Conservation (phyloP, 2,329 filamentous ascomycete genomes). For the Proliferodiscus dingleyae region DNA sequence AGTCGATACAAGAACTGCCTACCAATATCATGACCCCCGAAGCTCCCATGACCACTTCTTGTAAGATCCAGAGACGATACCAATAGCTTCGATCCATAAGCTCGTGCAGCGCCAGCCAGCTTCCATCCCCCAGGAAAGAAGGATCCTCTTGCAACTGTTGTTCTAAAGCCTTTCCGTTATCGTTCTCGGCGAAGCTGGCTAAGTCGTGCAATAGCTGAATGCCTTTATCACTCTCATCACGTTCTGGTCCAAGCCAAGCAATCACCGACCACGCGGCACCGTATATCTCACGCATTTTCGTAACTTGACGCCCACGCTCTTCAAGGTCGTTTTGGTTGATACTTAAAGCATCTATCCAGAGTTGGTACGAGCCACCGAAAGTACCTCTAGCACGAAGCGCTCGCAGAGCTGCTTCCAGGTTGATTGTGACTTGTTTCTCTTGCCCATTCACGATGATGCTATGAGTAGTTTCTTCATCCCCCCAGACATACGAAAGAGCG, state of each 20-base stretch:
- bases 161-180: background rate
- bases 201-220: slow-evolving; percentile 11
- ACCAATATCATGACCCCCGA: slow-evolving; percentile 4
- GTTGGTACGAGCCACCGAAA: background rate
- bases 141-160: slow-evolving; percentile 4
- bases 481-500: slow-evolving; percentile 35
- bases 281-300: slow-evolving; percentile 14
- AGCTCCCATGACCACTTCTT: slow-evolving; percentile 17
- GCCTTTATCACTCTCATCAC: slow-evolving; percentile 6
- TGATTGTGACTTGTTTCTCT: background rate
- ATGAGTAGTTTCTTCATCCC: slow-evolving; percentile 14
- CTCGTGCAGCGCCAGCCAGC: slow-evolving; percentile 9
- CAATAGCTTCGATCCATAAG: slow-evolving; percentile 15
- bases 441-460: slow-evolving; percentile 9
- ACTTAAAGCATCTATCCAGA: slow-evolving; percentile 18
- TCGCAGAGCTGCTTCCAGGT: slow-evolving; percentile 9
- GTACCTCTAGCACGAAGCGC: background rate
- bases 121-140: slow-evolving; percentile 1
- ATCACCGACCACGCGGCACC: slow-evolving; percentile 5
- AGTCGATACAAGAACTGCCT: slow-evolving; percentile 5
- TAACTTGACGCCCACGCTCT: slow-evolving; percentile 8
- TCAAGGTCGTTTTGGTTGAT: slow-evolving; percentile 14
- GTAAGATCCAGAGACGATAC: slow-evolving; percentile 19
- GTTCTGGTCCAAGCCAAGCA: slow-evolving; percentile 13
- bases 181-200: background rate